phyloP scores from a whole-genome alignment of 2,329 filamentous ascomycete genomes.

The Aureobasidium sp. region DNA sequence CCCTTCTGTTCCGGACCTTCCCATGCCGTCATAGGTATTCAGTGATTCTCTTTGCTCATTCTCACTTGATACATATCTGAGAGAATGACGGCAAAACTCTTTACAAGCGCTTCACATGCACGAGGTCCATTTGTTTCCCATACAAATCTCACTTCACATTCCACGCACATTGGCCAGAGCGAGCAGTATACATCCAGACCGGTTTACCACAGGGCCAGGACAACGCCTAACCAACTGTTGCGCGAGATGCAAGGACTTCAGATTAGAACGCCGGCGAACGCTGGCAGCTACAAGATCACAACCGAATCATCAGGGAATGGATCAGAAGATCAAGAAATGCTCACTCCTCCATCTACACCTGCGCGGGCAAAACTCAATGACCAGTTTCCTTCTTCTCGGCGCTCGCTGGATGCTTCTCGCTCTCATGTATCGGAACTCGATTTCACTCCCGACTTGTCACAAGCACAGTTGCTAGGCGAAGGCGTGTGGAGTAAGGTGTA shows the following conservation, averaged over 20 bases:
- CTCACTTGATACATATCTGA: background rate
- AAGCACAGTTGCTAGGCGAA: conserved; percentile 27
- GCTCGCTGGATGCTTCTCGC: conserved; percentile 4
- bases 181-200: conserved; percentile 7
- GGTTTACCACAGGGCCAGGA: background rate
- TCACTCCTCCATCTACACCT: conserved; percentile 14
- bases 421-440: background rate
- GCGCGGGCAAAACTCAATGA: background rate
- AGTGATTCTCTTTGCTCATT: background rate
- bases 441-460: conserved; percentile 17
- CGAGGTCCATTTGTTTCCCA: conserved; percentile 1
- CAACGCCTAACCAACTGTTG: background rate
- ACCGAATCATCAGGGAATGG: background rate
- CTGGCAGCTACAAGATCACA: background rate
- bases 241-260: conserved; percentile 13
- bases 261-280: background rate
- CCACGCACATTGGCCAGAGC: conserved; percentile 1
- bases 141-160: conserved; percentile 9
- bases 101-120: conserved; percentile 2
- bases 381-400: background rate
- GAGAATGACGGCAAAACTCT: background rate
- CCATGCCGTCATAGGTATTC: conserved; percentile 13
- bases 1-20: conserved; percentile 6
- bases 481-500: conserved; percentile 33
- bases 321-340: conserved; percentile 2